These are phyloP conservation scores for Erodium moschatum DNA, from an alignment of 441 rosid species.

Conservation along the genomic window DNA sequence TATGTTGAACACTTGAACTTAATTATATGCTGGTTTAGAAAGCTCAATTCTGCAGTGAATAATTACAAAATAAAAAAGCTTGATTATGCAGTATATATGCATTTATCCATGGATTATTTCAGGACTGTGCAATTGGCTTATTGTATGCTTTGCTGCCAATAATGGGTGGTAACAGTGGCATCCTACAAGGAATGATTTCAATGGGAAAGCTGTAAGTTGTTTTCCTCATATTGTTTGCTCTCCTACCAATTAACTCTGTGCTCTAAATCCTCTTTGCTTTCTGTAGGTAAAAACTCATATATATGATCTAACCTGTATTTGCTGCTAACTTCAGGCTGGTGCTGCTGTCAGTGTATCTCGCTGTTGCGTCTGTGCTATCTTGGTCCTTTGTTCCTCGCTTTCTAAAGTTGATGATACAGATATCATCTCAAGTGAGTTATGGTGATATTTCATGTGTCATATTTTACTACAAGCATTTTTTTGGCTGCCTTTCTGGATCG, in stretches of 20 bases:
- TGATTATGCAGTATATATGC: neutral
- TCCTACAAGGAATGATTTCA: conserved; percentile 68
- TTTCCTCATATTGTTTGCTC: conserved; percentile 6
- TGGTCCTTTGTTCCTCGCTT: conserved; percentile 97
- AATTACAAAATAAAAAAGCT: neutral
- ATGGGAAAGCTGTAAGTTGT: conserved; percentile 89
- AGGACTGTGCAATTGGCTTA: conserved; percentile 97
- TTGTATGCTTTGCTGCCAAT: conserved; percentile 90
- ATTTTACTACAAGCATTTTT: neutral
- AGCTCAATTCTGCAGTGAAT: neutral
- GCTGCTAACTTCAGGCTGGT: conserved; percentile 47
- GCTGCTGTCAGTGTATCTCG: conserved; percentile 67
- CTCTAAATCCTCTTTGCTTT: neutral
- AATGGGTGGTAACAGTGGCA: conserved; percentile 86
- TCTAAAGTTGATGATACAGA: conserved; percentile 79
- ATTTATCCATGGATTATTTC: conserved; percentile 20
- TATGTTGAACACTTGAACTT: conserved; percentile 1
- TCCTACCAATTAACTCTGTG: conserved; percentile 5
- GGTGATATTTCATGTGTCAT: conserved; percentile 7
- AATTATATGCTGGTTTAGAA: conserved; percentile 19
- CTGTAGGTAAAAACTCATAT: conserved; percentile 4
- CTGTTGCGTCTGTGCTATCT: conserved; percentile 61
- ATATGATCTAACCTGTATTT: conserved; percentile 10
- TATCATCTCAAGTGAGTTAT: conserved; percentile 87
- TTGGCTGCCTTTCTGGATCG: conserved; percentile 6